Evolutionary conservation across 768 basidiomycete species (phyloP), one percentile per base, ranked within the genome.

Genomic region (Rhodotorula babjevae): DNA sequence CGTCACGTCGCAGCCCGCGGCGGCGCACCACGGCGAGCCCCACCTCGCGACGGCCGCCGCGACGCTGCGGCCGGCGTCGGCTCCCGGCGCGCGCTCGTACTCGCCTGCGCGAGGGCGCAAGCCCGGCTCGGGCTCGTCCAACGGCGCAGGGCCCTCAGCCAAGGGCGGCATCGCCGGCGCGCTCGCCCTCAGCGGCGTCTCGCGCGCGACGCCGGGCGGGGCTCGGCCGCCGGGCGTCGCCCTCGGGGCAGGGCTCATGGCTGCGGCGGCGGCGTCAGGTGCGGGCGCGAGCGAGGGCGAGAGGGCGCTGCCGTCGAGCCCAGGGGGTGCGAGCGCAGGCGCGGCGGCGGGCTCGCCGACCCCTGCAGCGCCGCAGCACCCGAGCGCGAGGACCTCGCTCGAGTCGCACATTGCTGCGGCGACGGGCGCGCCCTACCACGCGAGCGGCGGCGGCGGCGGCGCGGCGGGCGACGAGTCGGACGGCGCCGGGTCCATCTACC

Each of bases 91-190:
- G 25, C 23, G 50, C 11, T 25, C 23, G 50, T 52, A 25, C 50
- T 77, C 21, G 62, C 76, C 23, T 63, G 74, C 42, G 65, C 73
- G 29, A 64, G 73, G 10, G 3, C 56, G 56, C 56, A 52, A 52
- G 12, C 25, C 50, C 11, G 23, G 23, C 25, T 23, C 50, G 50
- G 11, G 23, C 25, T 21, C 23, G 23, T 52, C 50, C 9, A 11
- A 21, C 50, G 50, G 25, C 25, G 49, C 2, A 12, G 21, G 40
- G 42, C 36, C 36, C 5, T 36, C 36, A 9, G 36, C 36, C 60
- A 44, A 46, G 60, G 40, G 40, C 44, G 75, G 75, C 36, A 76
- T 76, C 58, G 72, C 75, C 3, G 66, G 66, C 23, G 75, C 75
- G 31, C 67, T 76, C 46, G 75, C 72, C 18, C 55, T 68, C 12